Percentiles rank a stretch among this genome's conserved stretches.
These are phyloP conservation scores for Quercus glauca DNA, from an alignment of 306 rosid genomes.

Conservation along the genomic window DNA sequence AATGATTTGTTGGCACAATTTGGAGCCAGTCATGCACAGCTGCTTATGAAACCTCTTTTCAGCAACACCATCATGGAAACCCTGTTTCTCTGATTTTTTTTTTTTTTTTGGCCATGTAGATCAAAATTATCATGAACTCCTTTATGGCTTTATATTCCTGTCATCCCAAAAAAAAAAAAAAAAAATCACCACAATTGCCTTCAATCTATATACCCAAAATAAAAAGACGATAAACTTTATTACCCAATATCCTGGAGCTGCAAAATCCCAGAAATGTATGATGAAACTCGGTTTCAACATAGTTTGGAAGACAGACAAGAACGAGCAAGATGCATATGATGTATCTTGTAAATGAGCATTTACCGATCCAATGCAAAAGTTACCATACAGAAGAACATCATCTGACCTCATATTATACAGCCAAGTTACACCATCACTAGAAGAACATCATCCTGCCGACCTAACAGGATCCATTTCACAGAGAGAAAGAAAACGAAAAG, in stretches of 20 bases:
- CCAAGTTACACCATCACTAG: constrained; percentile 1
- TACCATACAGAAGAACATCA: background rate
- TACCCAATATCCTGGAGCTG: background rate
- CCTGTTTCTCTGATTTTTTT: no score
- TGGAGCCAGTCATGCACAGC: background rate
- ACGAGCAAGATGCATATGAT: background rate
- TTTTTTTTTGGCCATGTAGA: background rate
- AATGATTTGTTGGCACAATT: background rate
- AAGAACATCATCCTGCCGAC: constrained; percentile 9
- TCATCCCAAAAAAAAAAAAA: background rate
- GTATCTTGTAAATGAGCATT: background rate
- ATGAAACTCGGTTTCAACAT: background rate
- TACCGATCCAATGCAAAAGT: background rate
- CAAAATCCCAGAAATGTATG: background rate
- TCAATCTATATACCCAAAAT: background rate
- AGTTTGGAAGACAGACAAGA: background rate
- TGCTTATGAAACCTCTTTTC: background rate
- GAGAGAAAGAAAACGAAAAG: background rate
- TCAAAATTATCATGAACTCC: background rate
- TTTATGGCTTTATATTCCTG: background rate
- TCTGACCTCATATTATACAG: background rate
- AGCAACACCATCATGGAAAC: background rate
- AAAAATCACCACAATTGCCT: background rate
- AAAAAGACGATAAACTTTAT: background rate
- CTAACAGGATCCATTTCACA: background rate